These are phyloP conservation scores for Fraxinus velutina DNA, from an alignment of 305 asterid genomes.

Conservation along the genomic window DNA sequence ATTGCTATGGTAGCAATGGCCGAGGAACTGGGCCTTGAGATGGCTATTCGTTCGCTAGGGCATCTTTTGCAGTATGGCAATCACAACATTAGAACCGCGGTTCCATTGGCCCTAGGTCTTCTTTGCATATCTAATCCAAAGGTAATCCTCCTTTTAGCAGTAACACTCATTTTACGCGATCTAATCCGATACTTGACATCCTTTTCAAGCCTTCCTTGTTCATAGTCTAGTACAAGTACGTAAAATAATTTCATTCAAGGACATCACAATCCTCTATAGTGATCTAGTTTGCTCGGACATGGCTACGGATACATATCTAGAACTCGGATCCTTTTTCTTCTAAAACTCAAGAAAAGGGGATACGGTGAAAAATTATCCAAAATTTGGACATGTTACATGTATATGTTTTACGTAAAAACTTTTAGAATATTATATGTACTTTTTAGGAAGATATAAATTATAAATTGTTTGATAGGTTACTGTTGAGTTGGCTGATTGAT, in stretches of 20 bases:
- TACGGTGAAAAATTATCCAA: neutral
- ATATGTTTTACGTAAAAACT: neutral
- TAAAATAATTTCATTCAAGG: neutral
- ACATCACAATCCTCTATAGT: neutral
- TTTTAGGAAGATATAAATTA: neutral
- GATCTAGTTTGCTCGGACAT: neutral
- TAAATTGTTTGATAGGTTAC: neutral
- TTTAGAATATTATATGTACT: neutral
- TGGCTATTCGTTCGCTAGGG: conserved; percentile 94
- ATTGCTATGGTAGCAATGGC: conserved; percentile 99
- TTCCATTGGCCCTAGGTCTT: conserved; percentile 91
- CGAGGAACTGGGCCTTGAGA: conserved; percentile 86
- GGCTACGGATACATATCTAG: neutral
- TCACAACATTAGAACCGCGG: conserved; percentile 81
- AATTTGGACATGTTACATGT: neutral
- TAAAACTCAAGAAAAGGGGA: neutral
- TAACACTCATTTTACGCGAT: neutral
- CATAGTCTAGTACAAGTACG: neutral
- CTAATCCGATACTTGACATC: neutral
- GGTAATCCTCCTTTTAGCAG: conserved; percentile 34
- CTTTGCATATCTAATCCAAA: conserved; percentile 93
- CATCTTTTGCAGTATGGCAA: conserved; percentile 89
- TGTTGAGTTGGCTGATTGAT: neutral
- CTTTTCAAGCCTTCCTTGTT: neutral
- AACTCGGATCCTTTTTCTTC: neutral